Evolutionary conservation across 352 stramenopile species (phyloP).

Genomic region (Phytophthora nicotianae): DNA sequence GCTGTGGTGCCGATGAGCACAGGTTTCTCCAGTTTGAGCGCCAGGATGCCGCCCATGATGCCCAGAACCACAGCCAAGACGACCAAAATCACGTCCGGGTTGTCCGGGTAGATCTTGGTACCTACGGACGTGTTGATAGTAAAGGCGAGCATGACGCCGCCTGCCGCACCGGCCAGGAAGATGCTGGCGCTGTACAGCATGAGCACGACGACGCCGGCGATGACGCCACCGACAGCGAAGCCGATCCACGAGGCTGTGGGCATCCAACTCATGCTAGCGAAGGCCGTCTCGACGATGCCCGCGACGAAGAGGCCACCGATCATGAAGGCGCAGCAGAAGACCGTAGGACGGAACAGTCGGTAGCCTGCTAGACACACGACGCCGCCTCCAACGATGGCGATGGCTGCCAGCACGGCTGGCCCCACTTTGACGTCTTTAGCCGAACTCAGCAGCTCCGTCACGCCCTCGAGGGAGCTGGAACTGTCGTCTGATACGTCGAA

Average conservation of each 20-base stretch:
- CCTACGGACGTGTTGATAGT: conserved; percentile 56
- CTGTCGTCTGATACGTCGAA: conserved; percentile 17
- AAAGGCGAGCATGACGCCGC: conserved; percentile 58
- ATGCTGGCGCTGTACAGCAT: conserved; percentile 58
- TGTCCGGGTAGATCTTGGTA: conserved; percentile 52
- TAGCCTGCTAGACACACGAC: conserved; percentile 63
- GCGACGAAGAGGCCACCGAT: conserved; percentile 68
- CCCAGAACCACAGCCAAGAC: conserved; percentile 48
- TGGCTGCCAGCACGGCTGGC: conserved; percentile 49
- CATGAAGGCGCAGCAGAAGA: conserved; percentile 75
- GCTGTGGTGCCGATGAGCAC: conserved; percentile 63
- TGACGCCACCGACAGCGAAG: conserved; percentile 49
- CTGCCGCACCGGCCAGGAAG: conserved; percentile 51
- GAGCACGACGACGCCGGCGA: conserved; percentile 48
- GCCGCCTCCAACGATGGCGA: conserved; percentile 51
- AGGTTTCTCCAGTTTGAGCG: conserved; percentile 61
- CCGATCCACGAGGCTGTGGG: conserved; percentile 60
- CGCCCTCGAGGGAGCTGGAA: conserved; percentile 30
- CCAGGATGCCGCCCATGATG: conserved; percentile 45
- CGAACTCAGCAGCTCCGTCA: conserved; percentile 45
- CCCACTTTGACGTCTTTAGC: conserved; percentile 51
- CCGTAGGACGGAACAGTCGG: conserved; percentile 57
- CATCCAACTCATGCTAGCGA: conserved; percentile 54
- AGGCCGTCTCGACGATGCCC: conserved; percentile 58
- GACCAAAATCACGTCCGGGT: conserved; percentile 51